Conservation (phyloP, 192 early-diverging fungal species). For the Coemansia sp. region DNA sequence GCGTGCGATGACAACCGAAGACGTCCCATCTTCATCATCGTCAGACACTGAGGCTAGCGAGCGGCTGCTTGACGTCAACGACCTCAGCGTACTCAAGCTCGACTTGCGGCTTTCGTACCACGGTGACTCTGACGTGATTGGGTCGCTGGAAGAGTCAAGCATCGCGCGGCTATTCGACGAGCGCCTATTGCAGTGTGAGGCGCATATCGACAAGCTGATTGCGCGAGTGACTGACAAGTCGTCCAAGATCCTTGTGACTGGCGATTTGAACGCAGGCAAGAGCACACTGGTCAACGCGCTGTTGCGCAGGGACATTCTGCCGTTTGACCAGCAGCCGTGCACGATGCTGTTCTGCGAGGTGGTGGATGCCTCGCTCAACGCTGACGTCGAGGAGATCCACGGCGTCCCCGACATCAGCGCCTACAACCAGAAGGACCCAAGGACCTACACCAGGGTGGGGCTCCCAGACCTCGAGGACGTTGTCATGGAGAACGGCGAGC, state of each 20-base stretch:
- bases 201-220: conserved; percentile 81
- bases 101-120: conserved; percentile 69
- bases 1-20: conserved; percentile 35
- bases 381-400: conserved; percentile 89
- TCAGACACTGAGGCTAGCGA: conserved; percentile 2
- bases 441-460: conserved; percentile 70
- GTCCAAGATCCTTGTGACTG: conserved; percentile 94
- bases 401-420: conserved; percentile 68
- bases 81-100: conserved; percentile 61
- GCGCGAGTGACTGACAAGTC: conserved; percentile 85
- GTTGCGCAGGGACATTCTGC: conserved; percentile 84
- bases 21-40: neutral
- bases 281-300: conserved; percentile 96
- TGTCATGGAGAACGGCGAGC: conserved; percentile 78
- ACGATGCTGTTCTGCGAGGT: conserved; percentile 97
- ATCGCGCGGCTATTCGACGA: conserved; percentile 73
- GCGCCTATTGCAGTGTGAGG: conserved; percentile 63
- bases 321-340: conserved; percentile 97
- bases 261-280: conserved; percentile 98
- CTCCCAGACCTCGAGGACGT: conserved; percentile 76
- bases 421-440: conserved; percentile 71
- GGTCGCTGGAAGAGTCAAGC: conserved; percentile 65
- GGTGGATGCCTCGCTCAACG: conserved; percentile 87
- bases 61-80: conserved; percentile 29
- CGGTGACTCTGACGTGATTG: conserved; percentile 61